Evolutionary conservation across 2,329 filamentous ascomycete species (phyloP).

Genomic region (Ascochyta koolunga): DNA sequence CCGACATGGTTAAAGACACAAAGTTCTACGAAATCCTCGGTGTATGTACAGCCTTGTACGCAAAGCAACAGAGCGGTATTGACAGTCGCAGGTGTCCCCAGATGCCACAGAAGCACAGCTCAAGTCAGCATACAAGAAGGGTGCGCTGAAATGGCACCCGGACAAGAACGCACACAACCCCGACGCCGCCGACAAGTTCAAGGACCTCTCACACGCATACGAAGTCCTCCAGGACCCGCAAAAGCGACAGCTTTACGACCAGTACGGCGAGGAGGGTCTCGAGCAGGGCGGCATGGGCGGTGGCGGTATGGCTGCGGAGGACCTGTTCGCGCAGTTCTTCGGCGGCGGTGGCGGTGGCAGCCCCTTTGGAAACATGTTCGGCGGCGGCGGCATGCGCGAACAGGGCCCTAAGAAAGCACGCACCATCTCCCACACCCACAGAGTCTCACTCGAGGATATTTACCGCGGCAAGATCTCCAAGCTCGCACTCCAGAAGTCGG

Average conservation of each 20-base stretch:
- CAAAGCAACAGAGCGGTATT: constrained; percentile 9
- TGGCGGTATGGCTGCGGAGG: constrained; percentile 91
- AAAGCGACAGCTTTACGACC: constrained; percentile 91
- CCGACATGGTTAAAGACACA: constrained; percentile 77
- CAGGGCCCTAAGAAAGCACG: constrained; percentile 88
- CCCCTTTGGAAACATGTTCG: constrained; percentile 68
- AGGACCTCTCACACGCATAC: constrained; percentile 94
- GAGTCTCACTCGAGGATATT: constrained; percentile 96
- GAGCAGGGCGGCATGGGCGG: constrained; percentile 77
- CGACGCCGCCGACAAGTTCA: constrained; percentile 95
- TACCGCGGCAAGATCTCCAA: constrained; percentile 98
- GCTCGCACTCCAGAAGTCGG: constrained; percentile 93
- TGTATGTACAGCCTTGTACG: constrained; percentile 58
- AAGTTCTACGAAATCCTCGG: constrained; percentile 81
- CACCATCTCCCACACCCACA: constrained; percentile 98
- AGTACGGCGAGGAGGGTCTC: constrained; percentile 96
- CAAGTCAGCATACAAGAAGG: constrained; percentile 87
- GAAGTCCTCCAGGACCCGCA: constrained; percentile 91
- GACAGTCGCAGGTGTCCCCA: constrained; percentile 68
- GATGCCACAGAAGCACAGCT: constrained; percentile 83
- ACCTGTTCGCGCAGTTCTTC: constrained; percentile 97
- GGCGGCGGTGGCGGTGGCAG: constrained; percentile 66
- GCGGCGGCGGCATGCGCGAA: constrained; percentile 69
- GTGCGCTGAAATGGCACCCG: constrained; percentile 83
- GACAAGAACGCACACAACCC: constrained; percentile 97